A percentile compares a stretch with the other conserved stretches of the same genome.
Evolutionary conservation across 495 filamentous ascomycete genomes (phyloP).

Genomic region (Beverwykella pulmonaria): DNA sequence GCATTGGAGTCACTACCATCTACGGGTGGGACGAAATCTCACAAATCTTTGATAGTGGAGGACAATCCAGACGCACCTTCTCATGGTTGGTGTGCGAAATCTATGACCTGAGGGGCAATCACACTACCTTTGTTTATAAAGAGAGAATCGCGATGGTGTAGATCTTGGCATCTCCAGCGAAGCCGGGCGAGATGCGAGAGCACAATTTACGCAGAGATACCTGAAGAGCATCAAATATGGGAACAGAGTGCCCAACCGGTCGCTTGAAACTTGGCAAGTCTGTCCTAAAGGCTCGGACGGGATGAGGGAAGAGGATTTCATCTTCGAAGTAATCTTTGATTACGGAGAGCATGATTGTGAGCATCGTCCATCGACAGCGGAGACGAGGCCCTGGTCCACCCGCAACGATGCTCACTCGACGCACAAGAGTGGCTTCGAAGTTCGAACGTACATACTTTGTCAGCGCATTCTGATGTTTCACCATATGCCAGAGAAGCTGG

Average conservation of each 20-base stretch:
- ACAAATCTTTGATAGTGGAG: too few species aligned
- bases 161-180: background rate
- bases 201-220: conserved; percentile 31
- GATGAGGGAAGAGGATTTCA: background rate
- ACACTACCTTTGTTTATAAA: conserved; percentile 29
- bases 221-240: conserved; percentile 44
- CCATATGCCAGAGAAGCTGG: background rate
- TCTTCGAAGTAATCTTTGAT: background rate
- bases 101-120: conserved; percentile 34
- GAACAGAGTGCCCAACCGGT: conserved; percentile 16
- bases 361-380: background rate
- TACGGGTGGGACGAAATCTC: too few species aligned
- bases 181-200: conserved; percentile 15
- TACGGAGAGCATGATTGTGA: background rate
- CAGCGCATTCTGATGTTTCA: background rate
- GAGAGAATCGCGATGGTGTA: conserved; percentile 24
- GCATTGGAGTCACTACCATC: background rate
- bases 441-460: background rate
- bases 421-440: background rate
- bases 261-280: background rate
- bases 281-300: background rate
- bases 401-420: background rate
- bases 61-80: conserved; percentile 29
- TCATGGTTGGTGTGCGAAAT: conserved; percentile 26
- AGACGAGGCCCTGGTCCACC: background rate